Evolutionary conservation across 768 basidiomycete species (phyloP), one percentile per base, ranked within the genome.

Genomic region (Suillus subluteus): DNA sequence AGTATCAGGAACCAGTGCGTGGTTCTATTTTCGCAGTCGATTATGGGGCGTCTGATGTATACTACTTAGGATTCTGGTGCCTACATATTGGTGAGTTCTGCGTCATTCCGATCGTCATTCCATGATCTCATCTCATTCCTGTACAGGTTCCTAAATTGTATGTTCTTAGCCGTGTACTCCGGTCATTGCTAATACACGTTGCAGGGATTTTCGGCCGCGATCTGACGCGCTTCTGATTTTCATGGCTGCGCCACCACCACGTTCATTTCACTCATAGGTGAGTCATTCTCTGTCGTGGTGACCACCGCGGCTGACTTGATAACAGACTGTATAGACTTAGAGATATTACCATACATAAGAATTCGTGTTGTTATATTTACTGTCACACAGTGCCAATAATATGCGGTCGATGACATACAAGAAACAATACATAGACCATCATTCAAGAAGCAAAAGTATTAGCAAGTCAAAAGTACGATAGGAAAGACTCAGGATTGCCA

Each of bases 141-240:
- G 38, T 68, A 54, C 67, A 88, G 87, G 90, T 91, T 90, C 80
- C 73, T 91, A 70, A 91, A 89, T 73, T 91, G 90, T 87, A 68
- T 70, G 86, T 72, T 48, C 44, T 40, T 56, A 26, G 58, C 64
- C 63, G 67, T 44, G 38, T 13, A 58, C 16, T 35, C 7, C 62
- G 66, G 67, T 26, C 62, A 72, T 26, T 46, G 64, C 59, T 68
- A 21, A 74, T 68, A 63, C 40, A 62, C 40, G 48, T 63, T 35
- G 54, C 71, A 89, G 88, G 88, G 90, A 89, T 91, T 58, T 90
- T 91, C 75, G 90, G 90, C 8, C 86, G 91, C 35, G 91, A 92
- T 74, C 75, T 92, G 65, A 89, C 86, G 26, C 85, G 89, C 16
- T 91, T 92, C 73, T 91, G 76, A 83, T 61, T 32, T 59, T 30